Evolutionary conservation across 768 basidiomycete species (phyloP).

Genomic region (Clathrus columnatus): DNA sequence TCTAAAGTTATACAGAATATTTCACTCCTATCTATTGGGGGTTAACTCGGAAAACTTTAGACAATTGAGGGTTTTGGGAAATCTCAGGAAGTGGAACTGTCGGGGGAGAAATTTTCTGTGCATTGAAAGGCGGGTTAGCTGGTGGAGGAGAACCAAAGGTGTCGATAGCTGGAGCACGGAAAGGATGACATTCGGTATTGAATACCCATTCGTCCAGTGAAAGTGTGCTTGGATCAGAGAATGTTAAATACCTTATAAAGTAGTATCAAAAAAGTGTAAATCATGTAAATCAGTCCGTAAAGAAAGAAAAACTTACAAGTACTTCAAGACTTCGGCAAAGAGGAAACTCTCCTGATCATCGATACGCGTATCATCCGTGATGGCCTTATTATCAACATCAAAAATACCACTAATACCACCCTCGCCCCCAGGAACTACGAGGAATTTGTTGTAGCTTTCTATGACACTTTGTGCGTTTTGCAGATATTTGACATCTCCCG

Average conservation of each 20-base stretch:
- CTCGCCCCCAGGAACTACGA: slow-evolving; percentile 21
- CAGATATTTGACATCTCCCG: slow-evolving; percentile 60
- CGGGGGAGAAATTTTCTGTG: background rate
- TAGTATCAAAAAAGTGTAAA: too few species aligned
- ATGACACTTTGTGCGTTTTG: slow-evolving; percentile 54
- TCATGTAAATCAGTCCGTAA: background rate
- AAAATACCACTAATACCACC: slow-evolving; percentile 42
- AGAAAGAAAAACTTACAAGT: slow-evolving; percentile 37
- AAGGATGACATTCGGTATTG: slow-evolving; percentile 68
- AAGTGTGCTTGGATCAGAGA: slow-evolving; percentile 59
- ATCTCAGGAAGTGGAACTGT: background rate
- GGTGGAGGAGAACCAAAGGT: background rate
- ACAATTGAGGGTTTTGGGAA: background rate
- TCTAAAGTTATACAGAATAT: too few species aligned
- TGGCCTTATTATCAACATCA: slow-evolving; percentile 40
- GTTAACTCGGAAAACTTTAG: background rate
- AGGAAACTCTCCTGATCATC: slow-evolving; percentile 63
- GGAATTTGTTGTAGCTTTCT: slow-evolving; percentile 46
- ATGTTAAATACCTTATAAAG: slow-evolving; percentile 53
- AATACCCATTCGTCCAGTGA: slow-evolving; percentile 52
- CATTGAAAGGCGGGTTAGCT: background rate
- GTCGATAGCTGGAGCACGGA: slow-evolving; percentile 45
- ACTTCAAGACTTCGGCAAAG: slow-evolving; percentile 74
- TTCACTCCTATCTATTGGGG: too few species aligned
- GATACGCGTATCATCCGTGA: slow-evolving; percentile 22